Evolutionary conservation across 2,329 filamentous ascomycete species (phyloP), one percentile per base, ranked within the genome.

Genomic region (Penicillium sp.): DNA sequence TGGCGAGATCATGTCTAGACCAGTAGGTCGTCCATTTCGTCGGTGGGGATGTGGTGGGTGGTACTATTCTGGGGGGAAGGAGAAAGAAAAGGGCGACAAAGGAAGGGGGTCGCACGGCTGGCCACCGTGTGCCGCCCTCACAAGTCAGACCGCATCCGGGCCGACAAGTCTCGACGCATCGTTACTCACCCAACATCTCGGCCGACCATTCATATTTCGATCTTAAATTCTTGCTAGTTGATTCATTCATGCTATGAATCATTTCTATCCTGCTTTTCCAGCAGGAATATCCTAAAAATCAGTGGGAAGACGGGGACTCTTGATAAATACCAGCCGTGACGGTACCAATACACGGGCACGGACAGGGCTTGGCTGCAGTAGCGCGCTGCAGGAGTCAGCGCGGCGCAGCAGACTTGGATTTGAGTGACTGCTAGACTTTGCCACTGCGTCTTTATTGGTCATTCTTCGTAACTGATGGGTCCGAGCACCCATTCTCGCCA

Each of bases 1-100:
- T 4, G 39, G 13, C 24, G 13, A 27, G 39, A 41, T 42, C 46
- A 39, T 45, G 31, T 50, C 43, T 53, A 60, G 46, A 49, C 39
- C 30, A 35, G 39, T 16, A 11, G 27, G 28, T 56, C 44, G 49
- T 57, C 52, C 57, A 57, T 57, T 51, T 33, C 48, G 50, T 18
- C 36, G 44, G 38, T 44, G 36, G 27, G 36, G 20, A 22, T 22
- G 27, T 28, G 42, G 38, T 48, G 44, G 45, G 47, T 39, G 46
- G 24, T 42, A 45, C 44, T 40, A 48, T 47, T 44, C 42, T 44
- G 38, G 45, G 46, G 46, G 36, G 28, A 27, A 39, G 30, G 45
- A 50, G 51, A 50, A 50, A 28, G 50, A 54, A 54, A 56, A 53
- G 50, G 44, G 39, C 28, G 39, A 44, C 31, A 43, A 41, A 48